phyloP scores from a whole-genome alignment of 169 alveolate genomes.

The Perkinsus marinus region DNA sequence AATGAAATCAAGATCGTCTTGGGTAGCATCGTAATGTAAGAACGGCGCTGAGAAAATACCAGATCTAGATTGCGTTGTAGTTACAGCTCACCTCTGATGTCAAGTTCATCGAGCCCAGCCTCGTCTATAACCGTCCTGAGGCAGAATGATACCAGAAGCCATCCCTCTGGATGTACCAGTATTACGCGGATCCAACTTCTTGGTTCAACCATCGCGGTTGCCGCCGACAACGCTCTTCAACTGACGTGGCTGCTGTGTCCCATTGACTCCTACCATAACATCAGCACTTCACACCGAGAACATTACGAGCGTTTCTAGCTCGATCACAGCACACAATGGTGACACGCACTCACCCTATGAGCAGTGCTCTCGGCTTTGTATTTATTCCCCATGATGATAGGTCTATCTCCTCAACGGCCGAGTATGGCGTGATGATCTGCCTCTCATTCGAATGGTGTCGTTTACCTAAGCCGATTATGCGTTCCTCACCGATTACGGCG shows the following conservation, averaged over 20 bases:
- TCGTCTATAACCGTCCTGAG: background rate
- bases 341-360: background rate
- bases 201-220: background rate
- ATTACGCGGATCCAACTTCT: background rate
- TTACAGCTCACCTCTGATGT: background rate
- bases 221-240: background rate
- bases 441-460: background rate
- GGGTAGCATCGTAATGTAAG: background rate
- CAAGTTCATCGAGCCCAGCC: background rate
- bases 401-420: background rate
- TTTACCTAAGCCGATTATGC: background rate
- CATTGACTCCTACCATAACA: background rate
- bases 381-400: background rate
- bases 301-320: too few species aligned
- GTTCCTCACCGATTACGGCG: too few species aligned
- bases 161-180: too few species aligned
- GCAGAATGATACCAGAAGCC: too few species aligned
- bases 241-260: background rate
- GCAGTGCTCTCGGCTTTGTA: background rate
- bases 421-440: background rate
- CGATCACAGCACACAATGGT: background rate
- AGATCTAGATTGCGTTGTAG: too few species aligned
- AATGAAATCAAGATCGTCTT: background rate
- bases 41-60: background rate
- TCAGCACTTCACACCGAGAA: too few species aligned